A percentile compares a stretch with the other conserved stretches of the same genome.
Conservation (phyloP, 768 basidiomycete genomes). For the Fomitopsis pulvina region DNA sequence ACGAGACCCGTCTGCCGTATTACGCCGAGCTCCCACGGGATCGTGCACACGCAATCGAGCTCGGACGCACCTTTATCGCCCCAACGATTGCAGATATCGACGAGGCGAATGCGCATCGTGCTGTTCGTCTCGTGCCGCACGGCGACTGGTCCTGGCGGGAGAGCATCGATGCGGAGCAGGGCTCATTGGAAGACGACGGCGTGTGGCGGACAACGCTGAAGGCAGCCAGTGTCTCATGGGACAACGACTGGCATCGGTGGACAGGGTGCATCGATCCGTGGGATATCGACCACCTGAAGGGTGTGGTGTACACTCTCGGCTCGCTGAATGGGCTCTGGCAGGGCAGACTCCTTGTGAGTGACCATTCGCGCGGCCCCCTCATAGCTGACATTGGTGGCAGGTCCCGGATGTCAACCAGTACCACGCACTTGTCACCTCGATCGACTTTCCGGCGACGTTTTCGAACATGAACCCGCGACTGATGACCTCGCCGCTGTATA, state of each 20-base stretch:
- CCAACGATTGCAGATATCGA: slow-evolving; percentile 55
- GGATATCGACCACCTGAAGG: slow-evolving; percentile 12
- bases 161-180: slow-evolving; percentile 16
- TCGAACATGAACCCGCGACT: slow-evolving; percentile 28
- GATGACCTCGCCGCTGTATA: slow-evolving; percentile 38
- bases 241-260: slow-evolving; percentile 53
- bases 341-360: slow-evolving; percentile 53
- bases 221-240: slow-evolving; percentile 38
- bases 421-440: slow-evolving; percentile 19
- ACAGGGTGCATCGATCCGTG: slow-evolving; percentile 37
- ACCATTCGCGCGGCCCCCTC: neutral
- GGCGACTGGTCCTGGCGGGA: slow-evolving; percentile 23
- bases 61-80: slow-evolving; percentile 17
- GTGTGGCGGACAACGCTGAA: slow-evolving; percentile 18
- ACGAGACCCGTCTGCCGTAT: slow-evolving; percentile 39
- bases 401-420: slow-evolving; percentile 28
- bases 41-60: slow-evolving; percentile 25
- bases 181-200: slow-evolving; percentile 19
- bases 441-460: slow-evolving; percentile 16
- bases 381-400: slow-evolving; percentile 14
- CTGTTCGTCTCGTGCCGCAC: slow-evolving; percentile 25
- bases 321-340: slow-evolving; percentile 52
- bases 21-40: slow-evolving; percentile 29
- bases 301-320: slow-evolving; percentile 42
- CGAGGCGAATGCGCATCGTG: slow-evolving; percentile 39